phyloP scores from a whole-genome alignment of 495 filamentous ascomycete genomes.

The Ramalina intermedia region DNA sequence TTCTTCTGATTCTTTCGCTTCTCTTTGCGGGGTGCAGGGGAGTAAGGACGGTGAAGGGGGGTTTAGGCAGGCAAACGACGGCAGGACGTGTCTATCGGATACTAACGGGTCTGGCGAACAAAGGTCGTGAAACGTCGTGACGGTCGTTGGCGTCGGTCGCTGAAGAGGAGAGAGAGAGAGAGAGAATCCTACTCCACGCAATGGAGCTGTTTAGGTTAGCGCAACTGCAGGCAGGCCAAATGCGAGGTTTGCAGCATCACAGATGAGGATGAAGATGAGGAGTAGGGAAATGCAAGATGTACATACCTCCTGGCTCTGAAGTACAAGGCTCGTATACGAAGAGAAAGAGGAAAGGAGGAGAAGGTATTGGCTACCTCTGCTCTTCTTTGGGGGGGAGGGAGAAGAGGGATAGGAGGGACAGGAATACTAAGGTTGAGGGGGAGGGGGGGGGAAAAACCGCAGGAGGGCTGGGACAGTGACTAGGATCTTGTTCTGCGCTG shows the following conservation, averaged over 20 bases:
- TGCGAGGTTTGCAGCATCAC: constrained; percentile 1
- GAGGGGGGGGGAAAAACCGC: neutral
- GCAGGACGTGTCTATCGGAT: constrained; percentile 19
- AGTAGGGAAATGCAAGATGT: neutral
- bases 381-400: neutral
- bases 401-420: neutral
- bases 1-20: constrained; percentile 13
- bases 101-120: constrained; percentile 9
- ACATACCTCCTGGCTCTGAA: constrained; percentile 11
- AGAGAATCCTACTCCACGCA: constrained; percentile 6
- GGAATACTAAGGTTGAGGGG: neutral
- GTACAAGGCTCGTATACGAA: constrained; percentile 6
- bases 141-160: constrained; percentile 15
- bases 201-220: constrained; percentile 9
- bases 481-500: constrained; percentile 1
- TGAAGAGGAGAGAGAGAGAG: neutral
- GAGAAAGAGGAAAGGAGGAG: neutral
- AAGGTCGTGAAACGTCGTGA: constrained; percentile 7
- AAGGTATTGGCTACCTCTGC: constrained; percentile 1
- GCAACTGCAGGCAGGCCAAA: constrained; percentile 3
- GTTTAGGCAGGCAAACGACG: constrained; percentile 20
- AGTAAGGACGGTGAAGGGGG: constrained; percentile 18
- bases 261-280: neutral
- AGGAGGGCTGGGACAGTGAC: neutral
- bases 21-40: constrained; percentile 15